Base-by-base conservation (phyloP, 768 basidiomycete genomes). In the Phylloporus sp. region DNA sequence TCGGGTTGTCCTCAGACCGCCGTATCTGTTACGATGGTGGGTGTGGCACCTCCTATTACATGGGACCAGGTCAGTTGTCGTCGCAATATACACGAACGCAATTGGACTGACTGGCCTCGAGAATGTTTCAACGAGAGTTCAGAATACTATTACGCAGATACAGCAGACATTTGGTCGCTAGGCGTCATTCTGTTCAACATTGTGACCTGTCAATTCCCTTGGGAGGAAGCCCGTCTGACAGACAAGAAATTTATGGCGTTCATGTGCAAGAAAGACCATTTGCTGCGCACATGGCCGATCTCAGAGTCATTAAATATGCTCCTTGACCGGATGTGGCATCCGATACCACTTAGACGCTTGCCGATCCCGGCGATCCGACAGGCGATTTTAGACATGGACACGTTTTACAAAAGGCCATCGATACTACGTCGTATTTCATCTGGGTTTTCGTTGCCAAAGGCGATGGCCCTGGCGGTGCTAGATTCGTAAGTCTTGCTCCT, bases 161-260 rank as follows among this genome's bases (percentile, higher is more conserved):
- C 63, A 26, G 76, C 23, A 16, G 86, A 89, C 56, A 73, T 87
- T 53, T 89, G 87, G 87, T 76, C 86, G 13, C 66, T 88, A 18
- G 87, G 86, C 13, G 77, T 95, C 47, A 88, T 95, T 57, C 80
- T 95, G 45, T 80, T 86, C 63, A 94, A 91, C 70, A 81, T 95
- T 72, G 82, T 88, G 45, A 85, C 85, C 49, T 81, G 82, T 11
- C 26, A 27, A n/a, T 54, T 27, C 20, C 59, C 62, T 10, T 65
- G 62, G 59, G 51, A 54, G 7, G 55, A 49, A 29, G 59, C 62
- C 1, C 35, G 16, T 0, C 16, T 4, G 11, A 20, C 16, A 3
- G 49, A 63, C 34, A 32, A 5, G 23, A 16, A 12, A 0, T 63
- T 49, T 26, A 12, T 5, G 5, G 31, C 49, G 1, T 65, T 54